Conservation (phyloP, 2,329 filamentous ascomycete genomes). For the Pseudocercospora musae region DNA sequence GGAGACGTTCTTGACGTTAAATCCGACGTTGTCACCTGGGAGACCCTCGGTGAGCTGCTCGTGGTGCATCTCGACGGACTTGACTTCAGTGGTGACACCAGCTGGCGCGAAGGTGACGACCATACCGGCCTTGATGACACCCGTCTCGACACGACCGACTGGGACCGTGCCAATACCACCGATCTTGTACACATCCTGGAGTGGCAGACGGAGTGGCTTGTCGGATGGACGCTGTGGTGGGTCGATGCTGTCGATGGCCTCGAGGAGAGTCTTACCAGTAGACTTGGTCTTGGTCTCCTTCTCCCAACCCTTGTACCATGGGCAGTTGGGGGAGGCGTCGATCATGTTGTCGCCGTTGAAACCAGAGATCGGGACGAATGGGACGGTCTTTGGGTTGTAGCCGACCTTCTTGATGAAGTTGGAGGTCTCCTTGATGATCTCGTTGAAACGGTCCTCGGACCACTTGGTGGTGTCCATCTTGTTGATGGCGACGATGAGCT, state of each 20-base stretch:
- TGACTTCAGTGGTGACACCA: conserved; percentile 99
- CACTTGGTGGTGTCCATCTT: conserved; percentile 99
- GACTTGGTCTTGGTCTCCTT: conserved; percentile 93
- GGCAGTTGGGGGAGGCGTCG: conserved; percentile 80
- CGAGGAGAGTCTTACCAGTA: conserved; percentile 95
- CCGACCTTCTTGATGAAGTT: conserved; percentile 99
- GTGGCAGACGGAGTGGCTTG: conserved; percentile 99
- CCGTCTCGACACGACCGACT: conserved; percentile 99
- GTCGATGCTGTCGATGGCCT: conserved; percentile 97
- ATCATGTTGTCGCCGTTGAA: conserved; percentile 99
- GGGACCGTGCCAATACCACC: conserved; percentile 99
- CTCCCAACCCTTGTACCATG: conserved; percentile 99
- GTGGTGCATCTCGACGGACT: conserved; percentile 99
- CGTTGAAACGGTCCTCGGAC: conserved; percentile 92
- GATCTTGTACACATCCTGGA: conserved; percentile 99
- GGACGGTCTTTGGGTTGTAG: conserved; percentile 98
- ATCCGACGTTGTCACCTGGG: conserved; percentile 99
- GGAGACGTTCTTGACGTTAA: conserved; percentile 99
- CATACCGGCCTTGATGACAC: conserved; percentile 81
- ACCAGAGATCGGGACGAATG: conserved; percentile 99
- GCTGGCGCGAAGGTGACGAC: conserved; percentile 97
- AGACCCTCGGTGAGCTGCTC: conserved; percentile 94
- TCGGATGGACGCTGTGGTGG: conserved; percentile 87
- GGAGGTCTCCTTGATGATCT: conserved; percentile 99
- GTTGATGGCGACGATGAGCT: conserved; percentile 99